Base-by-base conservation (phyloP, 2,329 filamentous ascomycete genomes). In the Gaeumannomyces sp. region DNA sequence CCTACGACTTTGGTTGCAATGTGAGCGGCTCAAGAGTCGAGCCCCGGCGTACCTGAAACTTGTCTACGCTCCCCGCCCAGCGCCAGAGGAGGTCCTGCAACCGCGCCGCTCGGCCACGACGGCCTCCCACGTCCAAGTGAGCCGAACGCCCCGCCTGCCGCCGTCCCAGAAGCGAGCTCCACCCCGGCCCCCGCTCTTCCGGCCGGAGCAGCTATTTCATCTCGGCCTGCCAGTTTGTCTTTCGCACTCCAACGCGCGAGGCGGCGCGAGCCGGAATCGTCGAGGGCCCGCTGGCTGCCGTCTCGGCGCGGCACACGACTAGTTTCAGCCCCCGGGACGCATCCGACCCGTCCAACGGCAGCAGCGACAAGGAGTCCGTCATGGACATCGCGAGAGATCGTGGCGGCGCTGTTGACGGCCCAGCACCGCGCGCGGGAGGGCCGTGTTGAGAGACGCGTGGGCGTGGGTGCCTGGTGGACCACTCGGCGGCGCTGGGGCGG, bases 1-100 rank as follows among this genome's bases (percentile, higher is more conserved):
- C 85, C 25, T 89, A 89, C 70, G 85, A 89, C 67, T 89, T 88
- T 73, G 84, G 85, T 62, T 89, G 86, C 73, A 88, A 83, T 68
- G 82, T 87, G 61, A 77, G 79, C 2, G 78, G 81, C 31, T 77
- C 86, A 22, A 81, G 85, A 57, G 77, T 79, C 29, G 86, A 89
- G 69, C 86, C 86, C 13, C 80, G 86, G 3, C 76, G 27, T 81
- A 87, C 60, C 73, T 89, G 63, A 77, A n/a, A 76, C 61, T 78
- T 77, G 69, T 71, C 65, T 67, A 60, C 67, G 71, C 68, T 67
- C 71, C 67, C 68, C 69, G 61, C 16, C 62, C 64, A 60, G 50
- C 62, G 31, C 60, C 60, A 25, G 33, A 27, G n/a, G 38, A 45
- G 38, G 38, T 19, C 5, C 38, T 45, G 38, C 38, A 45, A 16